Evolutionary conservation across 2,329 filamentous ascomycete genomes (phyloP), one percentile per base, ranked within the genome.

Genomic region (Byssothecium circinans): DNA sequence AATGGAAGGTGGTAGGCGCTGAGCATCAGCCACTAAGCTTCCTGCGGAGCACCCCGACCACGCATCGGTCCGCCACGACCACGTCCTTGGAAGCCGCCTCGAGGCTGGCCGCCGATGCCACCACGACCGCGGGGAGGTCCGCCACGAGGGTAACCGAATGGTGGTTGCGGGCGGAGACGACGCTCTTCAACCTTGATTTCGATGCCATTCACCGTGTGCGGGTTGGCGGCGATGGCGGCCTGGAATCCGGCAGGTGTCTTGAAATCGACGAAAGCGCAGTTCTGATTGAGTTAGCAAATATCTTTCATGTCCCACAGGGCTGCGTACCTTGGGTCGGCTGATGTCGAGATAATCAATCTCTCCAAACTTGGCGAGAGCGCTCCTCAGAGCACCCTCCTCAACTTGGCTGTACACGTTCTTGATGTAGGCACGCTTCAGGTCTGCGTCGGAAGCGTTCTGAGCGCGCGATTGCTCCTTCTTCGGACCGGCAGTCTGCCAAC

Each of bases 201-300:
- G 72, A 96, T 87, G 59, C 85, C 87, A 61, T 87, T 89, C 54
- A 99, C 83, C 36, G 82, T 81, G 75, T 95, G 90, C 29, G 92
- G 92, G 76, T 95, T 97, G 60, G 86, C 87, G 52, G 82, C 82
- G 30, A 89, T 80, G 35, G 94, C 94, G 53, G 88, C 87, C 70
- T 89, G 82, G 75, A 95, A 96, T 38, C 84, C 90, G 45, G 91
- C 84, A 18, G 83, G 69, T 38, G 86, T 88, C 67, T 85, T 87
- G 73, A 94, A 99, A 72, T 99, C 94, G 50, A 96, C 89, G 68
- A 97, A 97, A 20, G 94, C 94, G 67, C 91, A 96, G 80, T 94
- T 96, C 92, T 95, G 67, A 14, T 22, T 30, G 19, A 18, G 41
- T 69, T 53, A 70, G 60, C 42, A 39, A 7, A 11, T 6, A 20